Conservation (phyloP, 1,284 basidiomycete genomes). For the Fomitopsis pinicola region DNA sequence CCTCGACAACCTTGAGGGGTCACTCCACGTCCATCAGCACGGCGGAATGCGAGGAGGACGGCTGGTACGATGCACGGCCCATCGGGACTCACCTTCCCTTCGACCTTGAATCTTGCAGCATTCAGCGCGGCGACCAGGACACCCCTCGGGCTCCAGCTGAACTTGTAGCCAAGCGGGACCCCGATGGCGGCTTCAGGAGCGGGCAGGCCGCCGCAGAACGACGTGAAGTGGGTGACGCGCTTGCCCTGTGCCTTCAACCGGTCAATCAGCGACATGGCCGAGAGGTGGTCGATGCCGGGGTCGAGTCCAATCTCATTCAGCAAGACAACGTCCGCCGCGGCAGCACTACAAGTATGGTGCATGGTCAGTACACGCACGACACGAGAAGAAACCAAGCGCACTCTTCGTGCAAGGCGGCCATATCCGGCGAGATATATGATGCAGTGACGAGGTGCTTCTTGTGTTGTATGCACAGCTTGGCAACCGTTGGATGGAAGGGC, state of each 20-base stretch:
- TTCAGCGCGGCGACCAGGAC: conserved; percentile 85
- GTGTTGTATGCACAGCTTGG: conserved; percentile 73
- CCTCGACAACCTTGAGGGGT: conserved; percentile 38
- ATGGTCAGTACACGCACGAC: neutral
- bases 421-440: conserved; percentile 84
- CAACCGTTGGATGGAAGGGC: conserved; percentile 72
- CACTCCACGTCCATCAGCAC: neutral
- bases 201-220: conserved; percentile 93
- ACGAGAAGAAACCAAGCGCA: conserved; percentile 29
- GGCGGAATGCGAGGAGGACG: neutral
- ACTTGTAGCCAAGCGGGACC: conserved; percentile 85
- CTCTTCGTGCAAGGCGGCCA: conserved; percentile 67
- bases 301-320: conserved; percentile 94
- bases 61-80: neutral
- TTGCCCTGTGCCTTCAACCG: conserved; percentile 56
- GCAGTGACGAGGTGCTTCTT: conserved; percentile 86
- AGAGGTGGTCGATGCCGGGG: conserved; percentile 95
- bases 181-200: conserved; percentile 63
- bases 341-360: conserved; percentile 46
- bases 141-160: conserved; percentile 91
- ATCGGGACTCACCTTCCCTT: conserved; percentile 42
- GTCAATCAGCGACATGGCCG: conserved; percentile 75
- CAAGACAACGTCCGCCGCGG: conserved; percentile 65
- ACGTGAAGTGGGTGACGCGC: conserved; percentile 75
- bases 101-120: conserved; percentile 67